These are phyloP conservation scores for Phyllosticta paracitricarpa DNA, from an alignment of 2,329 filamentous ascomycete species.

Conservation along the genomic window DNA sequence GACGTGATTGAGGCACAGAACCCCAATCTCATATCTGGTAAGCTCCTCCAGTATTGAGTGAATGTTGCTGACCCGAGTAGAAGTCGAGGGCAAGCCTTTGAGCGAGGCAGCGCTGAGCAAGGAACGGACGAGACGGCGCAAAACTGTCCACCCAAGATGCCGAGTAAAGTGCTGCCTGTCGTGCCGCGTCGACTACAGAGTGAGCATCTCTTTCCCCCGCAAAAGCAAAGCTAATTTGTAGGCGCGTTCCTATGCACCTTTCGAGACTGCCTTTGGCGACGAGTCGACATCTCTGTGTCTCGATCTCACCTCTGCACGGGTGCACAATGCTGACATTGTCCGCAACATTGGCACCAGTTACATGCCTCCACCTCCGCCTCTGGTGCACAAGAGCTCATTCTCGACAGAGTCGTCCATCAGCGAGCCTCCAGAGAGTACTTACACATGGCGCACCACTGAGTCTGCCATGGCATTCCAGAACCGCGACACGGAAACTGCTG, in stretches of 20 bases:
- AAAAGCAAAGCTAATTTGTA: slow-evolving; percentile 7
- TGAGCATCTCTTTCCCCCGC: not conserved
- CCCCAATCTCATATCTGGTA: slow-evolving; percentile 1
- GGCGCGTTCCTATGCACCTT: slow-evolving; percentile 37
- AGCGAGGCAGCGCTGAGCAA: not conserved
- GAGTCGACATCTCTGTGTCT: slow-evolving; percentile 24
- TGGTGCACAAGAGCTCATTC: not conserved
- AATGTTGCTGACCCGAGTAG: slow-evolving; percentile 2
- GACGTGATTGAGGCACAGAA: slow-evolving; percentile 17
- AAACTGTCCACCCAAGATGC: slow-evolving; percentile 22
- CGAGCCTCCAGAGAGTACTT: not conserved
- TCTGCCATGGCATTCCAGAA: not conserved
- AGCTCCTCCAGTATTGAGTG: not conserved
- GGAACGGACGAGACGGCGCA: slow-evolving; percentile 5
- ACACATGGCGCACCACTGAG: slow-evolving; percentile 6
- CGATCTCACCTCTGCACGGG: slow-evolving; percentile 24
- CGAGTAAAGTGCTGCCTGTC: slow-evolving; percentile 37
- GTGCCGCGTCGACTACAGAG: slow-evolving; percentile 39
- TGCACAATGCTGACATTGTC: slow-evolving; percentile 26
- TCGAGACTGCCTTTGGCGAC: slow-evolving; percentile 33
- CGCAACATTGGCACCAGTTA: slow-evolving; percentile 24
- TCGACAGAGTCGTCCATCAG: not conserved
- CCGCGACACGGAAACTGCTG: slow-evolving; percentile 1
- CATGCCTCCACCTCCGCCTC: not conserved
- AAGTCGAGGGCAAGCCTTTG: not conserved